Base-by-base conservation (phyloP, 176 grass and related monocot genomes). In the Alopecurus myosuroides region DNA sequence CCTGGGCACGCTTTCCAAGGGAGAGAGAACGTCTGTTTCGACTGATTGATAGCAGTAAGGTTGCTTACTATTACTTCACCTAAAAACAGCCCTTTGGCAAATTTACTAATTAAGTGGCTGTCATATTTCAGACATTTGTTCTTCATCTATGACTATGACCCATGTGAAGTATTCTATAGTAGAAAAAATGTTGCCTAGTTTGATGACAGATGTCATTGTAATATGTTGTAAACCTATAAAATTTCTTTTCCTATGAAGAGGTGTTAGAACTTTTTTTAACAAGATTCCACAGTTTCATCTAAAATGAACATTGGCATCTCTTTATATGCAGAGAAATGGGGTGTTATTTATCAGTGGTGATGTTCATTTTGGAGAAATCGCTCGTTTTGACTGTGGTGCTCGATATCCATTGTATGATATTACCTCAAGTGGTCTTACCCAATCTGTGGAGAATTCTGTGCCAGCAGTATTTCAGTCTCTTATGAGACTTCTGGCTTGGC, bases 281-380 rank as follows among this genome's bases (percentile, higher is more conserved):
- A 57, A 56, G 1, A 65, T 35, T 35, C 23, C 36, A 80, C 45
- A 5, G 29, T 79, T 11, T 30, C 19, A 62, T 53, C 19, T 83
- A 71, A 82, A 78, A 88, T 52, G 52, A 18, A 26, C 55, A 29
- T 78, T 49, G 82, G 66, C 0, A 39, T 52, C n/a, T 79, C 6
- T 78, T 75, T 4, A 7, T 86, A 22, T 87, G 82, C 91, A 98
- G 96, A 94, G 93, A 88, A 86, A 56, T 85, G 91, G 96, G 85
- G 87, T 95, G 78, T 77, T 95, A 76, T 98, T 98, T 74, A 77
- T 92, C 80, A 98, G 96, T 80, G 96, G 93, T 15, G 96, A 98
- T 91, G 85, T 98, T 83, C 96, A 98, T 76, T 98, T 94, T 81
- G 96, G 96, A 90, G 96, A 98, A 86, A 95, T 98, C n/a, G 7